Percentiles rank a stretch among this genome's conserved stretches.
Evolutionary conservation across 2,329 filamentous ascomycete species (phyloP).

Genomic region (Sporothrix luriei): DNA sequence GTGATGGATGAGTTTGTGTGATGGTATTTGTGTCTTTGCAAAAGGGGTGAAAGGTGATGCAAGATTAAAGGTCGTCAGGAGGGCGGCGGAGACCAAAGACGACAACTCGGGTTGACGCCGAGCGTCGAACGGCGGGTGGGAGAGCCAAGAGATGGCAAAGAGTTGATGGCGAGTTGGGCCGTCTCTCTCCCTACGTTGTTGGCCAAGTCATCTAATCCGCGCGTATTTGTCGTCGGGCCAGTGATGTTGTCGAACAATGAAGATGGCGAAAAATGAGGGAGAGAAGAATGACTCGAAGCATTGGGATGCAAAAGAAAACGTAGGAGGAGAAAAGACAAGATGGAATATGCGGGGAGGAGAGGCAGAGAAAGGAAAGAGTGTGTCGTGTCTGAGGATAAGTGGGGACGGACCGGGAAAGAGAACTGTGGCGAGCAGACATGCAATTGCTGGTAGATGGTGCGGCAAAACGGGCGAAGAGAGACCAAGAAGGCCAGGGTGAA

Average conservation of each 20-base stretch:
- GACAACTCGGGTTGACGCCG: slow-evolving; percentile 29
- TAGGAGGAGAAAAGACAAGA: slow-evolving; percentile 1
- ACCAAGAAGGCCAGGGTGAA: not conserved
- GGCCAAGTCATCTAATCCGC: slow-evolving; percentile 52
- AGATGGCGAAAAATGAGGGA: slow-evolving; percentile 34
- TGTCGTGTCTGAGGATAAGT: slow-evolving; percentile 21
- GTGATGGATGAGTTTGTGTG: slow-evolving; percentile 11
- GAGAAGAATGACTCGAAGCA: slow-evolving; percentile 31
- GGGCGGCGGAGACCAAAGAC: not conserved
- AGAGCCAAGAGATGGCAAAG: slow-evolving; percentile 18
- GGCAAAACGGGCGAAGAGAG: not conserved
- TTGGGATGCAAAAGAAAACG: slow-evolving; percentile 30
- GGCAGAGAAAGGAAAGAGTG: slow-evolving; percentile 2
- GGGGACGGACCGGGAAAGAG: slow-evolving; percentile 39
- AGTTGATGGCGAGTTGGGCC: slow-evolving; percentile 40
- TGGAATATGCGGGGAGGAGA: not conserved
- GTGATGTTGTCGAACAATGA: slow-evolving; percentile 40
- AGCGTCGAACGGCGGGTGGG: slow-evolving; percentile 24
- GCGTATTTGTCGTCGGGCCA: slow-evolving; percentile 39
- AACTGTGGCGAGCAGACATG: not conserved
- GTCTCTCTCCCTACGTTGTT: slow-evolving; percentile 41
- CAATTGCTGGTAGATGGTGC: not conserved
- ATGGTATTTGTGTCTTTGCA: not conserved
- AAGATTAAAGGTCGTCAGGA: not conserved
- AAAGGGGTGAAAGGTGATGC: not conserved